Evolutionary conservation across 805 yeast genomes (phyloP).

Genomic region (Pichia thaimueangensis): DNA sequence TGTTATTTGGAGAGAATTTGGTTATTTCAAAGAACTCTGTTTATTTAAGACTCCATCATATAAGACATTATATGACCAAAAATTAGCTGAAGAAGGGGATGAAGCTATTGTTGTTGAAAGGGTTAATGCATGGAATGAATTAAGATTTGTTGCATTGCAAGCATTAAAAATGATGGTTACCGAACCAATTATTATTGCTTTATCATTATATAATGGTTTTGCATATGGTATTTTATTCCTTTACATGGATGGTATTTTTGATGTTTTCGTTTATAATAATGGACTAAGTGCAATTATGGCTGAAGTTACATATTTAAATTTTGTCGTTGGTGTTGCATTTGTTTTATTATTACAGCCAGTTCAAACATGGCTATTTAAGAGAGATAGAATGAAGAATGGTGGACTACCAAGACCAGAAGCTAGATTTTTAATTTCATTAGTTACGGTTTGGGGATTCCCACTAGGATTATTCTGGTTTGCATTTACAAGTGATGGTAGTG

Average conservation of each 20-base stretch:
- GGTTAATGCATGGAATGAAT: constrained; percentile 23
- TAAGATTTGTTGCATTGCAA: constrained; percentile 26
- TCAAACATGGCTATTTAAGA: constrained; percentile 28
- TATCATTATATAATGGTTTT: constrained; percentile 32
- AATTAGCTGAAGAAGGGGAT: constrained; percentile 13
- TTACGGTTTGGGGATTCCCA: constrained; percentile 34
- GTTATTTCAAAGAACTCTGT: constrained; percentile 15
- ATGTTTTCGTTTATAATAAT: constrained; percentile 30
- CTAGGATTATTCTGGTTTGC: constrained; percentile 31
- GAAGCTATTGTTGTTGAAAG: constrained; percentile 23
- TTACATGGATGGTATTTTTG: constrained; percentile 32
- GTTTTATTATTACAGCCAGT: constrained; percentile 26
- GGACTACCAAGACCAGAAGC: constrained; percentile 32
- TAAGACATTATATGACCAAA: constrained; percentile 10
- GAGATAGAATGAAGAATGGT: constrained; percentile 27
- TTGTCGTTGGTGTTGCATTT: constrained; percentile 30
- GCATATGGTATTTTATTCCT: constrained; percentile 32
- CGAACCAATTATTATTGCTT: constrained; percentile 31
- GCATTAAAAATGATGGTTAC: constrained; percentile 31
- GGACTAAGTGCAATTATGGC: constrained; percentile 28
- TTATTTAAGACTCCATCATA: constrained; percentile 20
- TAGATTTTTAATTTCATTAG: constrained; percentile 28
- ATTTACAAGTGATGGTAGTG: constrained; percentile 28
- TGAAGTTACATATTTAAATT: constrained; percentile 30
- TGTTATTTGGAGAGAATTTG: constrained; percentile 24